phyloP scores from a whole-genome alignment of 108 stramenopile genomes.

The Cafeteria roenbergensis region DNA sequence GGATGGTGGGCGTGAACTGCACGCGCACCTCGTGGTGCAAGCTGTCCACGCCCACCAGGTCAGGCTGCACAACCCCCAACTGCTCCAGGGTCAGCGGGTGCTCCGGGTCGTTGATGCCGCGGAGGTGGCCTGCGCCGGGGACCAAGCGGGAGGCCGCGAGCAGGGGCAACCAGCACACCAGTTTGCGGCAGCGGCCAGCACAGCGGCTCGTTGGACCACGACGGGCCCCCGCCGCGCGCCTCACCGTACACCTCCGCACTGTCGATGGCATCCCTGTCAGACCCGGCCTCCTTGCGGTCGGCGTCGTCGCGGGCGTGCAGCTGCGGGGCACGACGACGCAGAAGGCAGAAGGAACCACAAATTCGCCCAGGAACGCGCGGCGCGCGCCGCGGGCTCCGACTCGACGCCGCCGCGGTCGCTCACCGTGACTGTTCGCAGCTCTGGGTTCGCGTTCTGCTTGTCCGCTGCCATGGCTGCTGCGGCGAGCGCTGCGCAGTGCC shows the following conservation, averaged over 20 bases:
- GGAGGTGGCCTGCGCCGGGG: conserved; percentile 56
- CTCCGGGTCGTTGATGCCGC: conserved; percentile 93
- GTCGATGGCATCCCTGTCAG: conserved; percentile 3
- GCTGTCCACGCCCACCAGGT: conserved; percentile 57
- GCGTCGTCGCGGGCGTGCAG: neutral
- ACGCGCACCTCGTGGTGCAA: conserved; percentile 13
- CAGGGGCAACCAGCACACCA: neutral
- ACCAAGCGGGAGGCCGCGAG: neutral
- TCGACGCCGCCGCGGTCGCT: no score
- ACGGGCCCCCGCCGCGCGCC: neutral
- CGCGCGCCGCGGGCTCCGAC: no score
- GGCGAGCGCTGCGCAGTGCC: no score
- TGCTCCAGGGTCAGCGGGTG: conserved; percentile 92
- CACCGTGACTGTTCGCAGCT: no score
- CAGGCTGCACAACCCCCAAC: conserved; percentile 68
- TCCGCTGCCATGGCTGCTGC: no score
- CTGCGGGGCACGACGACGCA: no score
- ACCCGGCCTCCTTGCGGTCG: conserved; percentile 1
- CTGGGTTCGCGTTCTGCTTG: no score
- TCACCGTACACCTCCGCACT: conserved; percentile 1
- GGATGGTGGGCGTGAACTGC: conserved; percentile 65
- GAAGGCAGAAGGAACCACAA: no score
- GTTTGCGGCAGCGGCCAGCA: neutral
- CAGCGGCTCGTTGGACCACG: neutral
- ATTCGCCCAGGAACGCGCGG: no score